These are phyloP conservation scores for Magnusiomyces magnusii DNA, from an alignment of 1,139 yeast species.

Conservation along the genomic window DNA sequence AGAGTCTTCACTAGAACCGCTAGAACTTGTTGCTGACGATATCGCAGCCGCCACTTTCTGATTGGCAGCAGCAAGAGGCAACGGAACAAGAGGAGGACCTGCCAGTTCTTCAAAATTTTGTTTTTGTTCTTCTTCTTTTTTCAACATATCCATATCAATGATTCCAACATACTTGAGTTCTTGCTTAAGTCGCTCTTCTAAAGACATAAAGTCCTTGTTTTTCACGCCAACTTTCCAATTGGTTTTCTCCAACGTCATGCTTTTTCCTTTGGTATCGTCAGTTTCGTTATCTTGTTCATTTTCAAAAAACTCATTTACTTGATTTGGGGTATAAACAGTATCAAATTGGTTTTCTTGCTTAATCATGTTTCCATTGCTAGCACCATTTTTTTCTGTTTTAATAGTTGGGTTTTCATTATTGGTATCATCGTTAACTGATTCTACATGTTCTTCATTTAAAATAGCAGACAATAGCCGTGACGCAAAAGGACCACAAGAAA, in stretches of 20 bases:
- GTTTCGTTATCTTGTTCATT: conserved; percentile 7
- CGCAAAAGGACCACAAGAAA: conserved; percentile 86
- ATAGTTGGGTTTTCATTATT: background rate
- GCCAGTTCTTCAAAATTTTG: conserved; percentile 20
- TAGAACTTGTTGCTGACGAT: background rate
- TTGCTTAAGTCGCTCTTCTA: conserved; percentile 80
- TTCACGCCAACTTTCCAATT: conserved; percentile 41
- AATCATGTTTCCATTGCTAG: conserved; percentile 20
- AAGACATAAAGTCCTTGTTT: conserved; percentile 61
- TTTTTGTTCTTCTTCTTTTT: conserved; percentile 32
- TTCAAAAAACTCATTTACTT: background rate
- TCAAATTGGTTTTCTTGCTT: conserved; percentile 17
- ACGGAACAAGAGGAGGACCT: conserved; percentile 6
- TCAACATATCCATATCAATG: conserved; percentile 43
- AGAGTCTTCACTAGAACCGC: conserved; percentile 14
- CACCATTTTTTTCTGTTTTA: conserved; percentile 5
- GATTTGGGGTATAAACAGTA: background rate
- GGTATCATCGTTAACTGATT: conserved; percentile 43
- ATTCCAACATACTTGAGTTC: conserved; percentile 90
- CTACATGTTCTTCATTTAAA: conserved; percentile 42
- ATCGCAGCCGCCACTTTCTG: background rate
- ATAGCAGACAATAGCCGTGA: conserved; percentile 80
- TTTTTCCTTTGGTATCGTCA: conserved; percentile 11
- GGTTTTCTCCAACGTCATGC: conserved; percentile 21
- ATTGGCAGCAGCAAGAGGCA: background rate